phyloP scores from a whole-genome alignment of 169 alveolate genomes.

The Ichthyophthirius multifiliis region DNA sequence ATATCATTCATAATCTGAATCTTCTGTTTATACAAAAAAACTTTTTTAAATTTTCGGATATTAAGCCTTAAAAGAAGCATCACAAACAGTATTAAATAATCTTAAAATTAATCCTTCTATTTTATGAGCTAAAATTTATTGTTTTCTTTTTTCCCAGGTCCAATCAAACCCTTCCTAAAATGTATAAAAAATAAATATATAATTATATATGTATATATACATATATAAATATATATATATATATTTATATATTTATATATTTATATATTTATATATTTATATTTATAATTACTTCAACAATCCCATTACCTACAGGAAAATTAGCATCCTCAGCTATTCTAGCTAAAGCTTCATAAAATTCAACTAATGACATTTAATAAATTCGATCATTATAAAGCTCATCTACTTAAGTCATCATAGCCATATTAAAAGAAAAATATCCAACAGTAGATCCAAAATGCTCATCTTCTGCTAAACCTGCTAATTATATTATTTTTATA shows the following conservation, averaged over 20 bases:
- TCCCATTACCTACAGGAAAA: too few relatives aligned
- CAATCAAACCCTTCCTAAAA: background rate
- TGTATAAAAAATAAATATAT: background rate
- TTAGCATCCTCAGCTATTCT: conserved; percentile 52
- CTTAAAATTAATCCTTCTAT: background rate
- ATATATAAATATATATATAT: too few relatives aligned
- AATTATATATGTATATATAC: background rate
- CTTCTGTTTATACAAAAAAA: background rate
- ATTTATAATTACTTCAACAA: too few relatives aligned
- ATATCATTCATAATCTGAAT: background rate
- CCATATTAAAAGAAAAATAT: conserved; percentile 25
- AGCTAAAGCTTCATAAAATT: conserved; percentile 60
- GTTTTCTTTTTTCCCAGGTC: background rate
- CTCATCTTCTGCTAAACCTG: conserved; percentile 15
- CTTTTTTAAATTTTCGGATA: background rate
- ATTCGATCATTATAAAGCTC: conserved; percentile 50
- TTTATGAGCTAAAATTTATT: conserved; percentile 11
- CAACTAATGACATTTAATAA: conserved; percentile 43
- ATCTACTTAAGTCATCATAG: conserved; percentile 57
- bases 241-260: too few relatives aligned
- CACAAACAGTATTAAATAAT: background rate
- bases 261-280: too few relatives aligned
- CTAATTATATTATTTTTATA: too few relatives aligned
- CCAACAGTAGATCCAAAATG: conserved; percentile 43
- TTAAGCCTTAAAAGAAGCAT: background rate